Conservation (phyloP, 306 rosid genomes). For the Boehmeria nivea region DNA sequence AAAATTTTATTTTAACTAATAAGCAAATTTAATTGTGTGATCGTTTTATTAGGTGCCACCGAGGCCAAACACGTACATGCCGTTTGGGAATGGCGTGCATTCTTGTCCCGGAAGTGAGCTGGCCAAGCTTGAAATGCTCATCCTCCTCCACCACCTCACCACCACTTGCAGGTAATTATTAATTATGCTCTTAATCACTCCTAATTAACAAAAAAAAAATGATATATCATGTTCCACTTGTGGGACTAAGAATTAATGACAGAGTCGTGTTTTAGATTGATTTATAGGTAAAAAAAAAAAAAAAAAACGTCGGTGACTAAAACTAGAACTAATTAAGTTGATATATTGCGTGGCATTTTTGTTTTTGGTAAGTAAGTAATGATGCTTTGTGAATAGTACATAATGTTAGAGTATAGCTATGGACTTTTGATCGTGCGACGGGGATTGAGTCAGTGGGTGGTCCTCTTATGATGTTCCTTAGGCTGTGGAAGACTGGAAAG, state of each 20-base stretch:
- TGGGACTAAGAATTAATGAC: background rate
- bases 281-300: too few species aligned
- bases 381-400: too few species aligned
- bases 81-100: slow-evolving; percentile 90
- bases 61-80: slow-evolving; percentile 78
- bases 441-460: too few species aligned
- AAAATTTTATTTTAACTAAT: background rate
- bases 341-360: too few species aligned
- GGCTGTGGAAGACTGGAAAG: slow-evolving; percentile 25
- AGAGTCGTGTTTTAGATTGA: background rate
- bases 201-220: too few species aligned
- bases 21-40: slow-evolving; percentile 13
- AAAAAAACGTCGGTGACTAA: too few species aligned
- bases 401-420: too few species aligned
- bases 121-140: slow-evolving; percentile 81
- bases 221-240: too few species aligned
- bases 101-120: slow-evolving; percentile 98
- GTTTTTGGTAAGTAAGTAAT: too few species aligned
- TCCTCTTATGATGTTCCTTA: slow-evolving; percentile 42
- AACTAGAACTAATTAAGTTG: too few species aligned
- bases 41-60: slow-evolving; percentile 73
- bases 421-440: too few species aligned
- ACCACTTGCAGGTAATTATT: slow-evolving; percentile 59
- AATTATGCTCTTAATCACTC: too few species aligned
- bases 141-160: slow-evolving; percentile 86